These are phyloP conservation scores for Darksidea phi DNA, from an alignment of 495 filamentous ascomycete species.

Conservation along the genomic window DNA sequence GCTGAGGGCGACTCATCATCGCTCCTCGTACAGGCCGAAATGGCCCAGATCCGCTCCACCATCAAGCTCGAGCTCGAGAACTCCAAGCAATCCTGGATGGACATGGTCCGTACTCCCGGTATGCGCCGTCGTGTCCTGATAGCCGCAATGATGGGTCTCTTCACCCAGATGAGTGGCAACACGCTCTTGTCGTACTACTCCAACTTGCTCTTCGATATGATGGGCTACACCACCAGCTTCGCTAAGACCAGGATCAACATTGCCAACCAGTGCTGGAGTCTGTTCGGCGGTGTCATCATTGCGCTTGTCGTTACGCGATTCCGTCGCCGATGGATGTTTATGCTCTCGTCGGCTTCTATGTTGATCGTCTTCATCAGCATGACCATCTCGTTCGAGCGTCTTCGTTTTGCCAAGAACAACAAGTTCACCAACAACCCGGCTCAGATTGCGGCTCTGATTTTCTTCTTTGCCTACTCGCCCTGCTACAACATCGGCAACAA, in stretches of 20 bases:
- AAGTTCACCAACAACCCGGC: conserved; percentile 9
- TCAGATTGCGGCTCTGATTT: conserved; percentile 30
- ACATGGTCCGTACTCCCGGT: conserved; percentile 21
- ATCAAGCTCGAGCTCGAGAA: conserved; percentile 27
- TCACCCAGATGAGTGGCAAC: conserved; percentile 30
- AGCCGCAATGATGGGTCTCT: conserved; percentile 16
- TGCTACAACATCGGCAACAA: conserved; percentile 31
- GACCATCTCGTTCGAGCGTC: conserved; percentile 32
- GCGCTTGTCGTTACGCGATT: conserved; percentile 33
- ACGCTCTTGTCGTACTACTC: conserved; percentile 35
- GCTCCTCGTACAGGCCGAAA: conserved; percentile 22
- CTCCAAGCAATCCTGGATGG: conserved; percentile 26
- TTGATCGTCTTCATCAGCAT: conserved; percentile 31
- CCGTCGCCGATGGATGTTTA: conserved; percentile 34
- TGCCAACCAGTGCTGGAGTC: conserved; percentile 33
- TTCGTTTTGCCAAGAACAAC: conserved; percentile 5
- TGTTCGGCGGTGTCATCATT: conserved; percentile 24
- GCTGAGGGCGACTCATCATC: conserved; percentile 22
- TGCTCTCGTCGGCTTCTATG: conserved; percentile 22
- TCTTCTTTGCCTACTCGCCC: conserved; percentile 25
- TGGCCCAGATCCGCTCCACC: conserved; percentile 23
- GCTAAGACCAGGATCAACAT: conserved; percentile 36
- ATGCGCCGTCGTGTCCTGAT: conserved; percentile 29
- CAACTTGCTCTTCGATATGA: conserved; percentile 30
- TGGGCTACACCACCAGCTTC: conserved; percentile 32